Percentiles rank a stretch among this genome's conserved stretches.
Evolutionary conservation across 345 rosid genomes (phyloP).

Genomic region (Cardamine chenopodiifolia): DNA sequence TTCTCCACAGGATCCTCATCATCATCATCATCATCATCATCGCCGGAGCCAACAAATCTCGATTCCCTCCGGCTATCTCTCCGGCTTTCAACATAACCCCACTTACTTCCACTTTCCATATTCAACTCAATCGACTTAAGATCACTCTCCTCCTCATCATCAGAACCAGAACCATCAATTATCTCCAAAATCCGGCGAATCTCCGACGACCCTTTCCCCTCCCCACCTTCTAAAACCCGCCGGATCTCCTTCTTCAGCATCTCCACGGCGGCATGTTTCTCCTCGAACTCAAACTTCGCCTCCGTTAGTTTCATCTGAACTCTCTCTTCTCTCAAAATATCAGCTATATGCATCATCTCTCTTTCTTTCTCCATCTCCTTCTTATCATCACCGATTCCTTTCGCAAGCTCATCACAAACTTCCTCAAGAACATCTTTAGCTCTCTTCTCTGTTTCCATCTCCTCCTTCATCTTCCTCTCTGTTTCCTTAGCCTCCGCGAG

Average conservation of each 20-base stretch:
- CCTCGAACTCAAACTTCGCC: slow-evolving; percentile 82
- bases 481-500: slow-evolving; percentile 56
- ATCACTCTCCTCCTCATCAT: slow-evolving; percentile 68
- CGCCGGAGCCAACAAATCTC: slow-evolving; percentile 36
- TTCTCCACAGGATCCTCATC: slow-evolving; percentile 44
- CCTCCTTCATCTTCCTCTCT: slow-evolving; percentile 50
- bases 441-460: slow-evolving; percentile 76
- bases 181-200: slow-evolving; percentile 57
- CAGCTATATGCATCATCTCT: slow-evolving; percentile 94
- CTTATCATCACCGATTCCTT: slow-evolving; percentile 74
- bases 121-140: slow-evolving; percentile 89
- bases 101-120: slow-evolving; percentile 79
- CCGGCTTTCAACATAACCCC: slow-evolving; percentile 61
- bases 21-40: slow-evolving; percentile 48
- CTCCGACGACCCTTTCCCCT: slow-evolving; percentile 39
- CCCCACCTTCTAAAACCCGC: slow-evolving; percentile 54
- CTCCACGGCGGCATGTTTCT: slow-evolving; percentile 82
- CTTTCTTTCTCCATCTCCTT: slow-evolving; percentile 94
- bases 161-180: slow-evolving; percentile 55
- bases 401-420: slow-evolving; percentile 82
- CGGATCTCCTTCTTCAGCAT: slow-evolving; percentile 65
- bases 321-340: slow-evolving; percentile 88
- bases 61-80: background rate
- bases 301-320: slow-evolving; percentile 96
- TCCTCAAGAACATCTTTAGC: slow-evolving; percentile 83